Evolutionary conservation across 108 stramenopile species (phyloP), one percentile per base, ranked within the genome.

Genomic region (Nitzschia palea): DNA sequence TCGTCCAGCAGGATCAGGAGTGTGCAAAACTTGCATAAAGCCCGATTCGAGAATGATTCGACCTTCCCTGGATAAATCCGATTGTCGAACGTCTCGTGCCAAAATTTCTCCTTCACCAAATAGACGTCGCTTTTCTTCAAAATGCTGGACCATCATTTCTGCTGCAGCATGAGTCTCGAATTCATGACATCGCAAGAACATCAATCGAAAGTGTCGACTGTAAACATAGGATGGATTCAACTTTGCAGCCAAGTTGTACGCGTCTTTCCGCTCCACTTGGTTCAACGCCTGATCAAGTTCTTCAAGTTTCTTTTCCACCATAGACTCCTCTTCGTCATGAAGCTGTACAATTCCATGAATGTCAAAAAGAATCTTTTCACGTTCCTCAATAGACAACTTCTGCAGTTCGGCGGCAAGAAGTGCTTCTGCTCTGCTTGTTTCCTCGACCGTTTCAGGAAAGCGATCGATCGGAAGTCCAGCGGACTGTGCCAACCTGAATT

Each of bases 111-210:
- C 73, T n/a, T 45, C 51, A 4, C 73, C 73, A 60, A 74, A 74
- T 1, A 74, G 47, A 4, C 32, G 3, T 35, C 32, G 37, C 60
- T 74, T 74, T 8, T 44, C 30, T 27, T 81, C 77, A 20, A 78
- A 74, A 31, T 74, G 33, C 22, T 52, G 15, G 0, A 72, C 58
- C 47, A 82, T 40, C 30, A 73, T 60, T 4, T 48, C 30, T 1
- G 80, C 80, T 0, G 80, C 70, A 2, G 32, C 29, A 26, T 14
- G 18, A 0, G 47, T 59, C 65, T 78, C 74, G 28, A 74, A 82
- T 12, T 31, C 26, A 44, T 78, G 73, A 12, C 65, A 33, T 27
- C 80, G 61, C 47, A 82, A 73, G 64, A 78, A 82, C 52, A 65
- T 75, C 32, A 82, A 64, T 9, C 69, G 68, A 67, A 82, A 78